Conservation (phyloP, 106 monocot genomes). For the Cymbidium sinense region DNA sequence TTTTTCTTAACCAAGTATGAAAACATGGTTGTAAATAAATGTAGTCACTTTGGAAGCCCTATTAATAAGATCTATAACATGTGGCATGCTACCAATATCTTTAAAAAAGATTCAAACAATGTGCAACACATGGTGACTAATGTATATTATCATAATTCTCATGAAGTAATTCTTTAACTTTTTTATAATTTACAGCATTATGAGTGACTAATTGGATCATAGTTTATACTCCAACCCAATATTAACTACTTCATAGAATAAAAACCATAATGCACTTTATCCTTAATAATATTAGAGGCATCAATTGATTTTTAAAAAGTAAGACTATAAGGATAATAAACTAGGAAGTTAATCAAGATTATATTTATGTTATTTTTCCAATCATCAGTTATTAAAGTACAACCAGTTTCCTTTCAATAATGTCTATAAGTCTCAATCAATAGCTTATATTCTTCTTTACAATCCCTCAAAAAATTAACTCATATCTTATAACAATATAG, state of each 20-base stretch:
- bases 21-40: constrained; percentile 2
- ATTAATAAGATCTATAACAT: neutral
- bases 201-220: neutral
- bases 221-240: neutral
- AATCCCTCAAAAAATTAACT: neutral
- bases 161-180: neutral
- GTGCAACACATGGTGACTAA: too few relatives aligned
- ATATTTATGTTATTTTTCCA: neutral
- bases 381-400: neutral
- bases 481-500: neutral
- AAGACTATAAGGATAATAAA: neutral
- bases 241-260: neutral
- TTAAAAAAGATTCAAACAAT: too few relatives aligned
- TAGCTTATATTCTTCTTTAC: neutral
- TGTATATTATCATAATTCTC: neutral
- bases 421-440: neutral
- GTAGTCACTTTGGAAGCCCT: neutral
- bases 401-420: neutral
- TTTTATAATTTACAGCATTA: neutral
- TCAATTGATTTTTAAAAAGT: neutral
- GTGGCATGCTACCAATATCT: too few relatives aligned
- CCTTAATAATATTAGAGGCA: neutral
- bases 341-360: neutral
- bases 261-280: neutral
- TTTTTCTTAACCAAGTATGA: neutral